These are phyloP conservation scores for Clonostachys byssicola DNA, from an alignment of 2,329 filamentous ascomycete species.

Conservation along the genomic window DNA sequence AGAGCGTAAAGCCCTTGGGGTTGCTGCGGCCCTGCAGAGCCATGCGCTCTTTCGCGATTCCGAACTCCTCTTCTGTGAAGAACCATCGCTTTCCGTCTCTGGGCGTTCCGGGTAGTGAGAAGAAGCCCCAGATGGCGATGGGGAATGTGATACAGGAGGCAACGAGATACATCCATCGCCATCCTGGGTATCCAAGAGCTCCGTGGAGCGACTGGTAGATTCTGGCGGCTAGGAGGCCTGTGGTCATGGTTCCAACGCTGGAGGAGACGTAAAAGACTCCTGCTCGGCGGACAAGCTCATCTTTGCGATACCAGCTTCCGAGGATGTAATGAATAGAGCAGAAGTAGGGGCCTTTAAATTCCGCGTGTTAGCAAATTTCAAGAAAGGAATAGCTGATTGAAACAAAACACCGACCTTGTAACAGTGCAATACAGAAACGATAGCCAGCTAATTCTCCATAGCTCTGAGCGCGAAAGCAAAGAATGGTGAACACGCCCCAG, in stretches of 20 bases:
- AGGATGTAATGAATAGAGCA: conserved; percentile 31
- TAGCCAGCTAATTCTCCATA: conserved; percentile 48
- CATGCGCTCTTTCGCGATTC: not conserved
- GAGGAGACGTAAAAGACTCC: conserved; percentile 46
- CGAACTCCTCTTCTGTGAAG: conserved; percentile 1
- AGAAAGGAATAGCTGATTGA: no score
- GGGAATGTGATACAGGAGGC: conserved; percentile 50
- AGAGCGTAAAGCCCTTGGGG: not conserved
- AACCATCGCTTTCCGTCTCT: not conserved
- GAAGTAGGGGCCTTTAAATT: conserved; percentile 33
- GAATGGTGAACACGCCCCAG: conserved; percentile 53
- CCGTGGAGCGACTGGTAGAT: conserved; percentile 33
- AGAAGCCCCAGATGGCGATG: conserved; percentile 42
- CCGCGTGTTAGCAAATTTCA: no score
- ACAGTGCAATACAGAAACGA: conserved; percentile 48
- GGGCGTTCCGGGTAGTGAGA: conserved; percentile 42
- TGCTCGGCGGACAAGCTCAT: conserved; percentile 40
- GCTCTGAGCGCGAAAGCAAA: conserved; percentile 44
- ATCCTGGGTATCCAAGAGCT: conserved; percentile 38
- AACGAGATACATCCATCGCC: conserved; percentile 56
- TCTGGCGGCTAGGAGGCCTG: conserved; percentile 42
- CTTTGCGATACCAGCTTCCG: conserved; percentile 38
- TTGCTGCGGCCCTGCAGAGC: not conserved
- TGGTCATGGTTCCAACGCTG: conserved; percentile 45
- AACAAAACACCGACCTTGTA: conserved; percentile 10